A percentile compares a stretch with the other conserved stretches of the same genome.
These are phyloP conservation scores for Cephaloascus fragrans DNA, from an alignment of 805 yeast genomes.

Conservation along the genomic window DNA sequence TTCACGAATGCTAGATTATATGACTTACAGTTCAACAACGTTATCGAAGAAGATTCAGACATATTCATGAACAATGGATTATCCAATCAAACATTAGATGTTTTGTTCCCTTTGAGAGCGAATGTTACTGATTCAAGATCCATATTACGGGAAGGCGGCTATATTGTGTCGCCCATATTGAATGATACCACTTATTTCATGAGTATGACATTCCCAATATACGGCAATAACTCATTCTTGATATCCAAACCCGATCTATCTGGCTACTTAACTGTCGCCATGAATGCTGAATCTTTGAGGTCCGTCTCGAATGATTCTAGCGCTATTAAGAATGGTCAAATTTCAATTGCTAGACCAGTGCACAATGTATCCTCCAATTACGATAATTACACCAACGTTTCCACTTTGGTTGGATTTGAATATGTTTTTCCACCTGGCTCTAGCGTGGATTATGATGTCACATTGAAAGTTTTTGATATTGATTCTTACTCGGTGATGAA, in stretches of 20 bases:
- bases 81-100: neutral
- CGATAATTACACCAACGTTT: conserved; percentile 10
- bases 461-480: neutral
- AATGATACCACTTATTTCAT: conserved; percentile 41
- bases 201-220: conserved; percentile 74
- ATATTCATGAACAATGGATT: neutral
- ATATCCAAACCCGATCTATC: conserved; percentile 47
- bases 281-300: conserved; percentile 33
- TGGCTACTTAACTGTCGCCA: conserved; percentile 60
- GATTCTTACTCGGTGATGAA: neutral
- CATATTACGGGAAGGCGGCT: conserved; percentile 32
- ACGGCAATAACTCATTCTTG: conserved; percentile 61
- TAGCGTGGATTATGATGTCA: neutral
- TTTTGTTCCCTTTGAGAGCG: conserved; percentile 40
- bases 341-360: neutral
- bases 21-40: conserved; percentile 43
- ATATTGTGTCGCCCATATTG: conserved; percentile 56
- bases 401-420: conserved; percentile 15
- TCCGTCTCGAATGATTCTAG: conserved; percentile 23
- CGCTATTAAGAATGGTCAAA: neutral
- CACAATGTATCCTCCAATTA: neutral
- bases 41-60: conserved; percentile 19
- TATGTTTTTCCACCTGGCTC: neutral
- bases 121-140: conserved; percentile 34
- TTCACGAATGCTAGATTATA: conserved; percentile 60